Base-by-base conservation (phyloP, 331 rosid genomes). In the Dryas integrifolia region DNA sequence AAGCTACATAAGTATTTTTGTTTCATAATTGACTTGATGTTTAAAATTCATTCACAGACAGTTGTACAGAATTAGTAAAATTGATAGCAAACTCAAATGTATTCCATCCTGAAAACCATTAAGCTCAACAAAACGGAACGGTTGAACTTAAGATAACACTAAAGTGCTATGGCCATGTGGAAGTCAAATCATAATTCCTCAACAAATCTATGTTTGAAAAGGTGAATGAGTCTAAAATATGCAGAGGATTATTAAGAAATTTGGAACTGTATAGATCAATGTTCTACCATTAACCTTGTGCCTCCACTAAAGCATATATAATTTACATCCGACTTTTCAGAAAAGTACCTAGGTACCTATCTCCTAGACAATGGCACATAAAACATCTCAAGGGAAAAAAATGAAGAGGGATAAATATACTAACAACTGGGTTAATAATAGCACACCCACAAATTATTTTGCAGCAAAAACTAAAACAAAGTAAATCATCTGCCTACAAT, bases 401-500 rank as follows among this genome's bases (percentile, higher is more conserved):
- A 72, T 39, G 8, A 24, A 35, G 45, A 60, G 51, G 18, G 43
- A 3, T 35, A 16, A 38, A 13, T 5, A 5, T 39, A 47, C n/a
- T 39, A 59, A 41, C 11, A 40, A 39, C 53, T 11, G 35, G 13
- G 70, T 44, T 30, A 47, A 45, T 30, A 47, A 45, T n/a, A 21
- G 65, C 65, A 70, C 24, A 49, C 7, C 9, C 21, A 57, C 3
- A 5, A 64, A 50, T 56, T 51, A 76, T 14, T 24, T 43, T 47
- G n/a, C 38, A 63, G 43, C 9, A 55, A 11, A 47, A 53, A 10
- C n/a, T 44, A 47, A 38, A 57, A 15, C 11, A 72, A 15, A 45
- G 58, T 7, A 44, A 11, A 12, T n/a, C 12, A 62, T 45, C 43
- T 39, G 58, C 45, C 58, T 76, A 81, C 58, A 26, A 39, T 24